Percentiles rank a stretch among this genome's conserved stretches.
phyloP scores from a whole-genome alignment of 306 rosid genomes.

The Argentina anserina region DNA sequence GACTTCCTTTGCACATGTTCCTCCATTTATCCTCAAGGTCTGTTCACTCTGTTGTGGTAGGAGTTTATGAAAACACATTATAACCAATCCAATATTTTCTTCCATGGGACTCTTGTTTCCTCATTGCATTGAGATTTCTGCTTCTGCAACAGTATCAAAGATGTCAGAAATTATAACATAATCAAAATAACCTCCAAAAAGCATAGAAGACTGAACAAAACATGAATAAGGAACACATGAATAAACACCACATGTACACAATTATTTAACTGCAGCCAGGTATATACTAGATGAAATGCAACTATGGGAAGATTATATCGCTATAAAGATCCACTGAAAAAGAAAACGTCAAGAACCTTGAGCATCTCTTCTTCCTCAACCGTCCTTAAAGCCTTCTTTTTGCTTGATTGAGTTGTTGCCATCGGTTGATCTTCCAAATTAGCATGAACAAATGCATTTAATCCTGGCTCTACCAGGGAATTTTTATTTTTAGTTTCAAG shows the following conservation, averaged over 20 bases:
- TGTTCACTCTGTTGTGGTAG: slow-evolving; percentile 36
- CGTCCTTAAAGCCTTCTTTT: slow-evolving; percentile 48
- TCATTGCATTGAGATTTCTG: slow-evolving; percentile 27
- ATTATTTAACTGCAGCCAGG: not conserved
- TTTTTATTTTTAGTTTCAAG: slow-evolving; percentile 53
- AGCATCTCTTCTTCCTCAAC: slow-evolving; percentile 56
- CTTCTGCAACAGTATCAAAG: slow-evolving; percentile 37
- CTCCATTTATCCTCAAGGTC: slow-evolving; percentile 72
- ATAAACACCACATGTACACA: not conserved
- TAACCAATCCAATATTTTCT: slow-evolving; percentile 51
- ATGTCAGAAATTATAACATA: not conserved
- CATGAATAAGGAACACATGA: not conserved
- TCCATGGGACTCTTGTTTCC: slow-evolving; percentile 46
- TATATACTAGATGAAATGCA: not conserved
- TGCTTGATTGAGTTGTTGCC: slow-evolving; percentile 29
- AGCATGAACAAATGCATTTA: slow-evolving; percentile 36
- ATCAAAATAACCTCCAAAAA: not conserved
- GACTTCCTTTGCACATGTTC: slow-evolving; percentile 37
- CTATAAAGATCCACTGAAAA: not conserved
- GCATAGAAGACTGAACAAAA: not conserved
- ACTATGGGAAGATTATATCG: not conserved
- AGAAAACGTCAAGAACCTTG: slow-evolving; percentile 31
- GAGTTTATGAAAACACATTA: slow-evolving; percentile 37
- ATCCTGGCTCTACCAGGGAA: slow-evolving; percentile 45
- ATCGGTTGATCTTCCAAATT: slow-evolving; percentile 16